Evolutionary conservation across 768 basidiomycete species (phyloP), one percentile per base, ranked within the genome.

Genomic region (Asterophora parasitica): DNA sequence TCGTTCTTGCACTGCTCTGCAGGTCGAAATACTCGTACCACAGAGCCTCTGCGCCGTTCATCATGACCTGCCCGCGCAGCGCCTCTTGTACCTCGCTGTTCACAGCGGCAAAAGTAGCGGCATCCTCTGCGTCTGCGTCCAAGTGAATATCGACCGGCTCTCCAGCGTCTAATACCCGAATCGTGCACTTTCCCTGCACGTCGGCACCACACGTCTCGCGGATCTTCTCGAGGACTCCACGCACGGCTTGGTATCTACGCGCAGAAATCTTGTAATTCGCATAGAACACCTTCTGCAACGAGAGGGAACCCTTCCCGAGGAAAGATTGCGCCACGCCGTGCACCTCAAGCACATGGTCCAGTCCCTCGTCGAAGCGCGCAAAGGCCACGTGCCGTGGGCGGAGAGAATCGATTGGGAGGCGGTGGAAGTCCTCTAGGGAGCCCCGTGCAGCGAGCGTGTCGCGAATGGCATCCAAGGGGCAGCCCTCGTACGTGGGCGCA

Each of bases 21-120:
- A 64, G 60, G 12, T 70, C 65, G 48, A 81, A 71, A 46, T 75
- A 76, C 13, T 72, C 71, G 41, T 77, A 72, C 78, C 80, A 81
- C 3, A 73, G 47, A 0, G 59, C 62, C 3, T 70, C 67, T 0
- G 65, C 60, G 12, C 35, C 40, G 11, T 53, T 53, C 27, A 75
- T 46, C 11, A 71, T 48, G 15, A 44, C 39, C 11, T 66, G 57
- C 6, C 79, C 79, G 4, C 62, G 58, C 17, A 79, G 41, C 11
- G 76, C 53, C 0, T 37, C 19, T 31, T 73, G 69, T 17, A 81
- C 42, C 34, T 64, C 60, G 1, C 57, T 46, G 54, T 76, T 77
- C 6, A 65, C 54, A 4, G 58, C 49, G 1, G 64, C 65, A 33
- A 79, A 72, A 2, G 54, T 45, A 15, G 64, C 56, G 4, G 60